phyloP scores from a whole-genome alignment of 148 eudicot species.

The Chenopodium album region DNA sequence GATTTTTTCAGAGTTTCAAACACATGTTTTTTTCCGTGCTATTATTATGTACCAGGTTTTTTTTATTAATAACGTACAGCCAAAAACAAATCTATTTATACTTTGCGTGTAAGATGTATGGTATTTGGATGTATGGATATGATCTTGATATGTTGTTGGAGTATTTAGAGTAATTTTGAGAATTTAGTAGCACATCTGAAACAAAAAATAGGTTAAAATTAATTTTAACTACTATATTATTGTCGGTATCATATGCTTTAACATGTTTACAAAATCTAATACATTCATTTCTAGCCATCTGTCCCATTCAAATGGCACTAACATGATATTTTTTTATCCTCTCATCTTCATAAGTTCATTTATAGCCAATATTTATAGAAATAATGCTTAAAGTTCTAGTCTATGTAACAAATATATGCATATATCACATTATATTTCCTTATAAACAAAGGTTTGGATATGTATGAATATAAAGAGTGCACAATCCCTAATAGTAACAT shows the following conservation, averaged over 20 bases:
- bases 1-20: neutral
- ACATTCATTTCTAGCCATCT: neutral
- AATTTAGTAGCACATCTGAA: neutral
- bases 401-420: neutral
- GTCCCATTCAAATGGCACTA: neutral
- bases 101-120: neutral
- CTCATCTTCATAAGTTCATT: no score
- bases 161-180: neutral
- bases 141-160: neutral
- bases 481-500: neutral
- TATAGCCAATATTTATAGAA: no score
- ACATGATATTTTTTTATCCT: no score
- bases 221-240: no score
- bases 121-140: neutral
- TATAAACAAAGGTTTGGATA: neutral
- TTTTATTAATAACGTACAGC: no score
- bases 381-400: no score
- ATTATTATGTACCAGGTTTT: neutral
- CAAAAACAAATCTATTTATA: no score
- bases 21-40: neutral
- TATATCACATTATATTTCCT: neutral
- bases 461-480: neutral
- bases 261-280: no score
- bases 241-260: neutral
- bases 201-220: no score